Evolutionary conservation across 2,329 filamentous ascomycete genomes (phyloP).

Genomic region (Xylaria sp.): DNA sequence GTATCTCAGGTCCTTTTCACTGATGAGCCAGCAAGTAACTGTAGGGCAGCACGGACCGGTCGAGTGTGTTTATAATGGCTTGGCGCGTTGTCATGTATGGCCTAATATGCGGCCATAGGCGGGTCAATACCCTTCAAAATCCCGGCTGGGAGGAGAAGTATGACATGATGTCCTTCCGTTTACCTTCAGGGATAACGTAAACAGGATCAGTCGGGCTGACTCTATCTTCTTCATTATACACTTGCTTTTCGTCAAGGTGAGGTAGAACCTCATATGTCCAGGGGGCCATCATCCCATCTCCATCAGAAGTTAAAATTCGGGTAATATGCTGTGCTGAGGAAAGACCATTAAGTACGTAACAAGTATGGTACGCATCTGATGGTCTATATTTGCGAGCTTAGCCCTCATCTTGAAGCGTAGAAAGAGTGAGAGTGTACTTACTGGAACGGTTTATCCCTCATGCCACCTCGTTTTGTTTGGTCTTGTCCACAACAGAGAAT

Average conservation of each 20-base stretch:
- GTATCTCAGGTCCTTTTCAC: conserved; percentile 20
- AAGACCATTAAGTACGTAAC: conserved; percentile 88
- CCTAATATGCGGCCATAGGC: conserved; percentile 49
- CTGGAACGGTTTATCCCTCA: conserved; percentile 94
- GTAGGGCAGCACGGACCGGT: conserved; percentile 37
- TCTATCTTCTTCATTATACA: conserved; percentile 77
- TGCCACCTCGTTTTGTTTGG: conserved; percentile 73
- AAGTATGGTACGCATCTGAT: conserved; percentile 91
- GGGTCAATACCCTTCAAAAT: conserved; percentile 56
- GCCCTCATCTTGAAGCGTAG: conserved; percentile 18
- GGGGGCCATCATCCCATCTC: conserved; percentile 55
- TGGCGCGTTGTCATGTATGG: conserved; percentile 46
- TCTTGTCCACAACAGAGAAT: conserved; percentile 91
- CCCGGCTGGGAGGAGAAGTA: conserved; percentile 71
- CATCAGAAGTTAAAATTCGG: conserved; percentile 49
- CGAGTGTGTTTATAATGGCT: conserved; percentile 46
- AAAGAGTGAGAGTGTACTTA: conserved; percentile 57
- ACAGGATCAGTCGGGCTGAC: conserved; percentile 81
- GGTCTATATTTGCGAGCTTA: conserved; percentile 57
- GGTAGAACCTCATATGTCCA: conserved; percentile 56
- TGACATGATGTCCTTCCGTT: conserved; percentile 69
- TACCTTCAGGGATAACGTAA: conserved; percentile 81
- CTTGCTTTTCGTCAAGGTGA: conserved; percentile 64
- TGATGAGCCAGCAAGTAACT: conserved; percentile 24
- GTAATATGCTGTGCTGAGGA: conserved; percentile 79